A percentile compares a stretch with the other conserved stretches of the same genome.
Conservation (phyloP, 257 asterid species). For the Forsythia viridissima region DNA sequence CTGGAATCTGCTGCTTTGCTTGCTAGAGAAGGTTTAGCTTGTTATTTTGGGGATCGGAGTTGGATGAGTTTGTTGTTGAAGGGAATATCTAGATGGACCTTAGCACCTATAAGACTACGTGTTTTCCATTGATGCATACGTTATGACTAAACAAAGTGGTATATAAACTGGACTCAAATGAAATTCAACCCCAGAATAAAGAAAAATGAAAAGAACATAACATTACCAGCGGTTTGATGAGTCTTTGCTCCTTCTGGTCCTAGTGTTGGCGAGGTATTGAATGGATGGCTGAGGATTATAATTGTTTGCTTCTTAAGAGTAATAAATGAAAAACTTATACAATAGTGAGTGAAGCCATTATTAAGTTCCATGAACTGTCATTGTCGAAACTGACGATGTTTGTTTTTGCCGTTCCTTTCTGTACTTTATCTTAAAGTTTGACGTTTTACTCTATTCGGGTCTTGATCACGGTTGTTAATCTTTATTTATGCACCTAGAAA, state of each 20-base stretch:
- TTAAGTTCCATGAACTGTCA: neutral
- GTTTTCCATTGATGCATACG: too few species aligned
- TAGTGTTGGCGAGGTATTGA: neutral
- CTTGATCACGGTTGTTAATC: neutral
- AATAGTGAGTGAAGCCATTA: neutral
- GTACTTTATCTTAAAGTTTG: neutral
- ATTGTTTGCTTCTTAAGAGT: neutral
- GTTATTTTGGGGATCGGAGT: neutral
- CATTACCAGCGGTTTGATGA: neutral
- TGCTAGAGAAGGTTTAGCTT: neutral
- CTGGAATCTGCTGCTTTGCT: conserved; percentile 1
- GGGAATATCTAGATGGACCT: too few species aligned
- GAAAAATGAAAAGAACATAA: too few species aligned
- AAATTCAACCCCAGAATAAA: too few species aligned
- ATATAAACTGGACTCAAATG: too few species aligned
- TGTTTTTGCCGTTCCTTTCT: neutral
- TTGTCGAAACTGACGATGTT: neutral
- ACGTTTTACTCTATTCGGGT: neutral
- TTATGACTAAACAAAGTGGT: too few species aligned
- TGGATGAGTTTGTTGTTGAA: neutral
- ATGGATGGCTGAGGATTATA: neutral
- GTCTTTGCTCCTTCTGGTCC: neutral
- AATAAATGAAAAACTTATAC: neutral
- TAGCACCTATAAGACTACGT: too few species aligned
- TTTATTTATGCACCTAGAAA: neutral